A percentile compares a stretch with the other conserved stretches of the same genome.
Conservation (phyloP, 495 filamentous ascomycete species). For the Tuber brumale region DNA sequence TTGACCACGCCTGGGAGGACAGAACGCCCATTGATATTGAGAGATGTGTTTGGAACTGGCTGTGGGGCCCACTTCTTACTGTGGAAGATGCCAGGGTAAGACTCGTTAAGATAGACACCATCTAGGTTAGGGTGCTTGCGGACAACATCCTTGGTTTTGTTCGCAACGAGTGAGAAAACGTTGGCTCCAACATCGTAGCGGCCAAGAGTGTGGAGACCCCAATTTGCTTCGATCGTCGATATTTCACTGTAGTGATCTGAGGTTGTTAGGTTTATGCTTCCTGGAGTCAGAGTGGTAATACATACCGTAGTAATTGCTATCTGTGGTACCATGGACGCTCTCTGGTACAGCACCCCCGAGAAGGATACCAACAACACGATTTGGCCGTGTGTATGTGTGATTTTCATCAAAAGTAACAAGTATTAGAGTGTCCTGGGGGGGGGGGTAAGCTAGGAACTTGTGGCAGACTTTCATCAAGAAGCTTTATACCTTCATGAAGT, state of each 20-base stretch:
- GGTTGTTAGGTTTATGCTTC: neutral
- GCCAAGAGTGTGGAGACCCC: slow-evolving; percentile 54
- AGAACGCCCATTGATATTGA: slow-evolving; percentile 43
- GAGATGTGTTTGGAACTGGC: slow-evolving; percentile 42
- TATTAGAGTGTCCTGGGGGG: slow-evolving; percentile 53
- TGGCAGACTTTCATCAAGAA: neutral
- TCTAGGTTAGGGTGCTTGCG: slow-evolving; percentile 28
- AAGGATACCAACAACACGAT: slow-evolving; percentile 56
- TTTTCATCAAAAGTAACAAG: slow-evolving; percentile 65
- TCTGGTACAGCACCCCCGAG: slow-evolving; percentile 60
- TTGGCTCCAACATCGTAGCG: slow-evolving; percentile 59
- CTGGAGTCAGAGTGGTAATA: neutral
- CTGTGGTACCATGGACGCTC: slow-evolving; percentile 54
- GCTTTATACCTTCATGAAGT: slow-evolving; percentile 53
- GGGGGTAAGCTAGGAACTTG: neutral
- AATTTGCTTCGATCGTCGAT: slow-evolving; percentile 59
- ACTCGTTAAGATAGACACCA: slow-evolving; percentile 47
- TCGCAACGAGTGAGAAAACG: slow-evolving; percentile 52
- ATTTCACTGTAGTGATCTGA: slow-evolving; percentile 60
- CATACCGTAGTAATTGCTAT: slow-evolving; percentile 57
- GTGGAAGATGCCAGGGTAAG: slow-evolving; percentile 49
- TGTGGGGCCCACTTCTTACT: slow-evolving; percentile 40
- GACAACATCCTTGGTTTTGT: slow-evolving; percentile 46
- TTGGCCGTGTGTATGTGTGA: slow-evolving; percentile 51
- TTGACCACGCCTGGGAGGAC: slow-evolving; percentile 45